phyloP scores from a whole-genome alignment of 768 basidiomycete species.

The Pholiota molesta region DNA sequence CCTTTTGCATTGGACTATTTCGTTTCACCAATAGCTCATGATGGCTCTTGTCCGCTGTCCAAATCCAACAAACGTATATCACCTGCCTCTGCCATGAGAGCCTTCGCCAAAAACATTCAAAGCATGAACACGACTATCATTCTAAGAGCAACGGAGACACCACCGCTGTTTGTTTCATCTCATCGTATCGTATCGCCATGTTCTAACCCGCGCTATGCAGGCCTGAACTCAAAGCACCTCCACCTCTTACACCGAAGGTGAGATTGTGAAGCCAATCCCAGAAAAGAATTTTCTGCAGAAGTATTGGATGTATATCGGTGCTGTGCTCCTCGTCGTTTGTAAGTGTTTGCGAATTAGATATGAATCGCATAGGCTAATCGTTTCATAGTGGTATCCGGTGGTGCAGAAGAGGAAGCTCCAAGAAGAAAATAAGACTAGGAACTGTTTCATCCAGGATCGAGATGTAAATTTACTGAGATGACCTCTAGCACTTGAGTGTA shows the following conservation, averaged over 20 bases:
- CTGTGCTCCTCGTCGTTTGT: constrained; percentile 61
- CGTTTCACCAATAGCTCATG: constrained; percentile 64
- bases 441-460: too few species aligned
- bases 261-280: constrained; percentile 55
- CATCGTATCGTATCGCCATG: constrained; percentile 1
- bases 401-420: constrained; percentile 42
- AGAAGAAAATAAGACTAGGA: constrained; percentile 22
- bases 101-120: constrained; percentile 28
- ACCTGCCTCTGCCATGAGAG: constrained; percentile 21
- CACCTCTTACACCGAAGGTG: constrained; percentile 67
- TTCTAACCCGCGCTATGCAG: constrained; percentile 36
- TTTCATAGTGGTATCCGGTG: constrained; percentile 35
- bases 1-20: constrained; percentile 79
- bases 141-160: constrained; percentile 46
- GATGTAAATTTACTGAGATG: too few species aligned
- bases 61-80: constrained; percentile 27
- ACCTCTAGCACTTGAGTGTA: too few species aligned
- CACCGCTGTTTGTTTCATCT: constrained; percentile 56
- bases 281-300: constrained; percentile 87
- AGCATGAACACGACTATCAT: constrained; percentile 55
- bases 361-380: background rate
- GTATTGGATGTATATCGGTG: constrained; percentile 86
- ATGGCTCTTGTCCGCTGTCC: constrained; percentile 62
- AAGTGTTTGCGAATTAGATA: constrained; percentile 30
- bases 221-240: constrained; percentile 69